Evolutionary conservation across 2,329 filamentous ascomycete species (phyloP).

Genomic region (Aspergillus novoparasiticus): DNA sequence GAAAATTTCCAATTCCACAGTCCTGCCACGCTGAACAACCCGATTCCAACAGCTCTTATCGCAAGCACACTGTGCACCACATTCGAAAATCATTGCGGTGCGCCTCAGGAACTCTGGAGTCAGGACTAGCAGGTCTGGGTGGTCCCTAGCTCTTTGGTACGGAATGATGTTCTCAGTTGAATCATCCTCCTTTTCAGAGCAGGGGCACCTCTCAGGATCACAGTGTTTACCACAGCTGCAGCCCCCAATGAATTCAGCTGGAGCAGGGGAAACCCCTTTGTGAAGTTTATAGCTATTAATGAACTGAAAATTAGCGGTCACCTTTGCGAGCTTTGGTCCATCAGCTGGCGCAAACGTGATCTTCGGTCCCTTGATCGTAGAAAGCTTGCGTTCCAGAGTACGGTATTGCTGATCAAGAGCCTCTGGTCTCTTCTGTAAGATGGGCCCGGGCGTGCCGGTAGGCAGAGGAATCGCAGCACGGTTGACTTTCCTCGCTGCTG

Average conservation of each 20-base stretch:
- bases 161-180: conserved; percentile 33
- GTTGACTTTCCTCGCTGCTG: conserved; percentile 15
- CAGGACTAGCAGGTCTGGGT: conserved; percentile 27
- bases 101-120: conserved; percentile 33
- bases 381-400: conserved; percentile 28
- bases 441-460: conserved; percentile 12
- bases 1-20: conserved; percentile 46
- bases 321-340: conserved; percentile 22
- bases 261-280: conserved; percentile 31
- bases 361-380: conserved; percentile 29
- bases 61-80: conserved; percentile 42
- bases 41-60: conserved; percentile 42
- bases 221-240: conserved; percentile 35
- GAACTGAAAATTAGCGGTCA: conserved; percentile 42
- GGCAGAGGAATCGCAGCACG: conserved; percentile 14
- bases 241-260: conserved; percentile 35
- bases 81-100: conserved; percentile 45
- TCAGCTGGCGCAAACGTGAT: conserved; percentile 26
- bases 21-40: conserved; percentile 45
- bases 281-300: conserved; percentile 39
- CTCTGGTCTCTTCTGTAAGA: conserved; percentile 7
- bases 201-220: conserved; percentile 29
- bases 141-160: conserved; percentile 27
- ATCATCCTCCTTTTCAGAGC: conserved; percentile 34
- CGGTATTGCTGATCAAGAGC: conserved; percentile 16